Evolutionary conservation across 805 yeast species (phyloP).

Genomic region (Saturnispora bothae): DNA sequence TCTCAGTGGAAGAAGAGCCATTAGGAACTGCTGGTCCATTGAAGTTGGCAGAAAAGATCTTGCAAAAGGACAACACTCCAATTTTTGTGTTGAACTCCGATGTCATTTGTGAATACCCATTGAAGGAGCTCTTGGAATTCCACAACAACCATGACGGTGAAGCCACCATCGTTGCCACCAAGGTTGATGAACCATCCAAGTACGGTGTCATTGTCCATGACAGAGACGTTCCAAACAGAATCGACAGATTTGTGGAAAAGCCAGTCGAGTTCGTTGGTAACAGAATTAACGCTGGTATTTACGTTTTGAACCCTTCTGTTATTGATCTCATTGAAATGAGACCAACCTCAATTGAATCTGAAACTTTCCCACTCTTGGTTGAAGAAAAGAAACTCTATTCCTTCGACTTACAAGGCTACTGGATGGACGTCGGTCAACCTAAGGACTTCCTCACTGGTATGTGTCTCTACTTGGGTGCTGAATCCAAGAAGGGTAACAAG

Average conservation of each 20-base stretch:
- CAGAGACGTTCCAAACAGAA: constrained; percentile 87
- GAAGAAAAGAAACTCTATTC: constrained; percentile 84
- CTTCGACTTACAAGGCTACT: constrained; percentile 96
- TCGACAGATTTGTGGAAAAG: constrained; percentile 98
- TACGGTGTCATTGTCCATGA: constrained; percentile 99
- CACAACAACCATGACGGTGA: constrained; percentile 94
- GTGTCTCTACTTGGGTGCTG: constrained; percentile 77
- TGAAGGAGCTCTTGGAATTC: constrained; percentile 82
- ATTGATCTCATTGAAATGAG: constrained; percentile 93
- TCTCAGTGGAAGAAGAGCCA: constrained; percentile 98
- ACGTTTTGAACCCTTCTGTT: constrained; percentile 94
- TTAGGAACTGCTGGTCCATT: constrained; percentile 99
- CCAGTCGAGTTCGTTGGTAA: constrained; percentile 99
- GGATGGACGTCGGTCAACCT: constrained; percentile 99
- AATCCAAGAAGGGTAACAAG: constrained; percentile 70
- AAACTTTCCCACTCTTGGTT: constrained; percentile 95
- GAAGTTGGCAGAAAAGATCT: constrained; percentile 88
- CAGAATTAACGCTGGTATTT: constrained; percentile 99
- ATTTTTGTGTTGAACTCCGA: constrained; percentile 97
- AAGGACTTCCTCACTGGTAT: constrained; percentile 98
- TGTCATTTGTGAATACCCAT: constrained; percentile 98
- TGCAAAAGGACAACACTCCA: constrained; percentile 91
- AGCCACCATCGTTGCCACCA: constrained; percentile 98
- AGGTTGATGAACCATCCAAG: constrained; percentile 98
- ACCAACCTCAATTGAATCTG: constrained; percentile 99